Base-by-base conservation (phyloP, 768 basidiomycete species). In the Dacryopinax spathularia region DNA sequence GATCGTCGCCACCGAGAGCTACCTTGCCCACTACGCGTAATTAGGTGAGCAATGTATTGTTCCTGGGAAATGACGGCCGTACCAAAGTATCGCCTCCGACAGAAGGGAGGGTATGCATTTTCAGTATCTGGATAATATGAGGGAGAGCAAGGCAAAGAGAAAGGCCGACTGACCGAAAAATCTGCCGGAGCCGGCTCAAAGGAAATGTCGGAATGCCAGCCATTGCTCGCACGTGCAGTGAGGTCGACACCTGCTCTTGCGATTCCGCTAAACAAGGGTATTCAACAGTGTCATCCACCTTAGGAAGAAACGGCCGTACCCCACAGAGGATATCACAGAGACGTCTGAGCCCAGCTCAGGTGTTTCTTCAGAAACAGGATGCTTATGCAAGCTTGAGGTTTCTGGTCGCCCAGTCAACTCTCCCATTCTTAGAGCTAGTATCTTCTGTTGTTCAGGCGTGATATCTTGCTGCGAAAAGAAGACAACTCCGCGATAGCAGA, bases 121-220 rank as follows among this genome's bases (percentile, higher is more conserved):
- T 73, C 25, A 80, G 71, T 39, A 74, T 79, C 56, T 69, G 60
- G 3, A 73, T 75, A 76, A 43, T 2, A 35, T 35, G 6, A 31
- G 25, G 22, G 27, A 13, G 37, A 25, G 16, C 56, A 41, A 31
- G 20, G 25, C 7, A 7, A n/a, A 5, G 0, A 12, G 41, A 43
- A 18, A 15, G 41, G 5, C 15, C 13, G 1, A 68, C 72, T 10
- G 43, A 78, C 77, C 5, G 84, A 79, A 68, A 82, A 85, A 70
- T 85, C 84, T 2, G 81, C 79, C 5, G 85, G 85, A 16, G 82
- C 74, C 5, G 69, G 75, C 68, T 86, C 84, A 67, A 85, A 86
- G 1, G 82, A 80, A 67, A 84, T 82, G 69, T 83, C 82, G 0
- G 81, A 70, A 68, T 84, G 82, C 82, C 79, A 81, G n/a, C 67